Conservation (phyloP, 176 grass and related monocot species). For the Puya raimondii region DNA sequence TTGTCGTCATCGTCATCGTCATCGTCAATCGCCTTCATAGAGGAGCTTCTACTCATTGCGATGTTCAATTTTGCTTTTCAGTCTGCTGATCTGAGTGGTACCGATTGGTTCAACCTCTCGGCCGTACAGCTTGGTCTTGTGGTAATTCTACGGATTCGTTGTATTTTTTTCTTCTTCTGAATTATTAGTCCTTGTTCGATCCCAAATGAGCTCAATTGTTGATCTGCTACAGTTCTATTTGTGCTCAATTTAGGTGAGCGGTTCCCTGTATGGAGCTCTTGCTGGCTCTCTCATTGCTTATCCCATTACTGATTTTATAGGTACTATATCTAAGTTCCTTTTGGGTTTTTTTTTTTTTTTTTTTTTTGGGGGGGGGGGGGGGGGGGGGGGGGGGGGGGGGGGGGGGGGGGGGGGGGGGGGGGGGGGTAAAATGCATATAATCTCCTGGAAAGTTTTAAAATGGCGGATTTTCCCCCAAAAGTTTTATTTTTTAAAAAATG, state of each 20-base stretch:
- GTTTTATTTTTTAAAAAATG: not conserved
- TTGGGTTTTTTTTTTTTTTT: too few species aligned
- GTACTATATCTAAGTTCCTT: conserved; percentile 14
- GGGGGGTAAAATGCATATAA: too few species aligned
- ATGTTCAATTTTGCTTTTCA: conserved; percentile 12
- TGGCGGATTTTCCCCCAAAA: too few species aligned
- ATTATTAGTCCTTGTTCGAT: not conserved
- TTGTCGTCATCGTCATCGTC: not conserved
- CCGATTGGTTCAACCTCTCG: conserved; percentile 79
- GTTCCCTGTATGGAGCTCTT: conserved; percentile 95
- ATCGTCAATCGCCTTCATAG: not conserved
- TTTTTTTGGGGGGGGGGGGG: too few species aligned
- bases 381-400: too few species aligned
- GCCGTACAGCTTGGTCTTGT: conserved; percentile 81
- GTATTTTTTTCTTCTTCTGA: not conserved
- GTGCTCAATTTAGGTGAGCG: conserved; percentile 53
- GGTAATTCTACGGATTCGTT: conserved; percentile 34
- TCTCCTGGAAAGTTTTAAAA: too few species aligned
- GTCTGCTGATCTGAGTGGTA: conserved; percentile 86
- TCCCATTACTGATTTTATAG: conserved; percentile 62
- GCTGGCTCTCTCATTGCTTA: conserved; percentile 72
- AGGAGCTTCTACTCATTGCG: not conserved
- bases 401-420: too few species aligned
- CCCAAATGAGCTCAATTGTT: not conserved
- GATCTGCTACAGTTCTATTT: conserved; percentile 10